Evolutionary conservation across 1,139 yeast genomes (phyloP), one percentile per base, ranked within the genome.

Genomic region (Nadsonia commutata): DNA sequence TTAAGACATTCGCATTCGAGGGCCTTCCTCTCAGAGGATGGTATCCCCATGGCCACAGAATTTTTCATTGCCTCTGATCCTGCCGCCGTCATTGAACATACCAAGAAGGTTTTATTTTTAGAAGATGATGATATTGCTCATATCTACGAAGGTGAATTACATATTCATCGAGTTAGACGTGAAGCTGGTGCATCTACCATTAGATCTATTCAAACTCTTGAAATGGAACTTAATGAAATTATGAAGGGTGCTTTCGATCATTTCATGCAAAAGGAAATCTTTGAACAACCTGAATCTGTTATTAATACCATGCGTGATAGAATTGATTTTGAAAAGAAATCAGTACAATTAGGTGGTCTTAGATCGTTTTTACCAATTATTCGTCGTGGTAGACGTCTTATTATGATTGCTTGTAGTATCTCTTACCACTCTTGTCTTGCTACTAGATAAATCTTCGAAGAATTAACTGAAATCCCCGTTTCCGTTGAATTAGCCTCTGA

Each of bases 301-400:
- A 80, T 88, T 63, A 90, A 90, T 70, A 90, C 99, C 44, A 93
- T 93, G 98, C 82, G 98, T 72, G 99, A 98, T 60, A 85, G 99
- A 70, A 75, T 90, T 52, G 97, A 93, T 65, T 90, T 90, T 59
- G 90, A 80, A 40, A 78, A 80, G 59, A 72, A 73, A 53, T 68
- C 67, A 40, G 82, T 93, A 51, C 81, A 77, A 53, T 74, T 93
- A 52, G 98, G 98, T 58, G 99, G 99, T 36, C 72, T 93, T 56
- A 77, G 81, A 54, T 72, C 82, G 18, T 84, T 79, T 74, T 70
- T 93, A 51, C 78, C 94, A 31, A 82, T 94, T 41, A 83, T 93
- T 51, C 79, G 97, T 66, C 78, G 96, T 60, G 86, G 96, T 56
- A 79, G 97, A 66, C 78, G 98, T 65, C 75, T 93, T 58, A 83